Conservation (phyloP, 1,284 basidiomycete genomes). For the Fomitopsis pinicola region DNA sequence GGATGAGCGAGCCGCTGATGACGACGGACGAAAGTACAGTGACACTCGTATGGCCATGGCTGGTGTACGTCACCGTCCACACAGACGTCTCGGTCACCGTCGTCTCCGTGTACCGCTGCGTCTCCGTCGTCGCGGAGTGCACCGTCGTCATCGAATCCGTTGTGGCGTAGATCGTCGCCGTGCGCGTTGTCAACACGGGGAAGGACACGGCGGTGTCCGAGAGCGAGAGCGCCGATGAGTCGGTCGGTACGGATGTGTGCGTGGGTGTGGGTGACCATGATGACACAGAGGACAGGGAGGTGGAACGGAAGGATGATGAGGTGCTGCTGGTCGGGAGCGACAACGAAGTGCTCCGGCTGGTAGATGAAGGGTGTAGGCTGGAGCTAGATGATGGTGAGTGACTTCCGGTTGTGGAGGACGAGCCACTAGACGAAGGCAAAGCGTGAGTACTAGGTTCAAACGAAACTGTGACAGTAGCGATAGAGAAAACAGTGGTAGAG, state of each 20-base stretch:
- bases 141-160: slow-evolving; percentile 5
- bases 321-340: too few relatives aligned
- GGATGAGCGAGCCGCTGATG: slow-evolving; percentile 22
- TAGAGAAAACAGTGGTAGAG: too few relatives aligned
- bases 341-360: too few relatives aligned
- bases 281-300: too few relatives aligned
- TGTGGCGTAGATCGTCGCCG: background rate
- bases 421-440: too few relatives aligned
- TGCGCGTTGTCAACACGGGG: background rate
- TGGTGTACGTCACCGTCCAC: slow-evolving; percentile 14
- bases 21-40: slow-evolving; percentile 16
- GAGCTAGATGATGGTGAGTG: too few relatives aligned
- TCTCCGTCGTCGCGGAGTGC: slow-evolving; percentile 2
- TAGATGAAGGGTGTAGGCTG: too few relatives aligned
- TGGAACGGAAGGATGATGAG: too few relatives aligned
- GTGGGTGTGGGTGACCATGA: background rate
- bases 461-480: too few relatives aligned
- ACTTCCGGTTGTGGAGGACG: too few relatives aligned
- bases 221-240: background rate
- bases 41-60: slow-evolving; percentile 8
- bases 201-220: slow-evolving; percentile 1
- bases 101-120: background rate
- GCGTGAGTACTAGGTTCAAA: too few relatives aligned
- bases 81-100: slow-evolving; percentile 17
- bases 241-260: background rate